A percentile compares a stretch with the other conserved stretches of the same genome.
Conservation (phyloP, 2,329 filamentous ascomycete species). For the Alternaria alternata region DNA sequence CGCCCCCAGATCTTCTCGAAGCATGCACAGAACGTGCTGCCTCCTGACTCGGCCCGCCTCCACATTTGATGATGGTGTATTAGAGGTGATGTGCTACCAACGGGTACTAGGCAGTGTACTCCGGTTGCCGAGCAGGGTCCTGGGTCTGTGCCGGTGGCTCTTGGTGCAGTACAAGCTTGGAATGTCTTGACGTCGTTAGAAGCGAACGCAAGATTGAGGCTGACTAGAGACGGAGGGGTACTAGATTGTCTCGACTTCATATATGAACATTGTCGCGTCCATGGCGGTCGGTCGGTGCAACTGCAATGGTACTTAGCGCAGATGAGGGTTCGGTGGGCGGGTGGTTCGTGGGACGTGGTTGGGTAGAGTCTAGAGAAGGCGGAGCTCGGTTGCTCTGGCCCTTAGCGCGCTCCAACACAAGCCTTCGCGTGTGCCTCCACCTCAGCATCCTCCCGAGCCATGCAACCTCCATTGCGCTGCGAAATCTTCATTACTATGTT, state of each 20-base stretch:
- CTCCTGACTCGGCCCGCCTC: conserved; percentile 15
- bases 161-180: conserved; percentile 18
- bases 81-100: conserved; percentile 1
- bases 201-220: conserved; percentile 11
- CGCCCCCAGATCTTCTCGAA: conserved; percentile 24
- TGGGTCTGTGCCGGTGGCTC: conserved; percentile 14
- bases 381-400: neutral
- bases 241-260: conserved; percentile 17
- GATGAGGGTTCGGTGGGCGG: conserved; percentile 7
- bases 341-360: conserved; percentile 2
- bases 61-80: conserved; percentile 26
- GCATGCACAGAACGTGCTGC: conserved; percentile 14
- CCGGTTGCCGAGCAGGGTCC: conserved; percentile 17
- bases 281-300: neutral
- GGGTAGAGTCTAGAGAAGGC: neutral
- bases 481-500: neutral
- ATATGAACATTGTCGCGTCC: conserved; percentile 8
- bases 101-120: conserved; percentile 24
- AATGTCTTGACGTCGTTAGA: conserved; percentile 15
- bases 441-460: neutral
- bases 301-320: conserved; percentile 11
- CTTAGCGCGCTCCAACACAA: conserved; percentile 1
- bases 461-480: neutral
- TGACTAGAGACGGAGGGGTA: conserved; percentile 10
- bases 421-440: neutral